These are phyloP conservation scores for Brassica juncea DNA, from an alignment of 345 rosid genomes.

Conservation along the genomic window DNA sequence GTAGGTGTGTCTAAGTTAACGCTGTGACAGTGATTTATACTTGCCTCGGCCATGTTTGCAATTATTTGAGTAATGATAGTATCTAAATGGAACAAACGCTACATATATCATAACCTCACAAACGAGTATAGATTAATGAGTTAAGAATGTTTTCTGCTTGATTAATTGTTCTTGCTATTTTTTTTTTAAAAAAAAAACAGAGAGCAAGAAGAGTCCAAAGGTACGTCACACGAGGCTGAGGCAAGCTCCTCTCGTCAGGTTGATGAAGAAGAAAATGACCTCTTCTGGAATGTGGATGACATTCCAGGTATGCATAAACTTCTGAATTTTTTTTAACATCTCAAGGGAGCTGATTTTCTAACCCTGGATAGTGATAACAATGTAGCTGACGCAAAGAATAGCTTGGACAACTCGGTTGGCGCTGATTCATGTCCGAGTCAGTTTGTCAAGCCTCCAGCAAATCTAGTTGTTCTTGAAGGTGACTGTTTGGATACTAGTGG, in stretches of 20 bases:
- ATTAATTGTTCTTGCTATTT: neutral
- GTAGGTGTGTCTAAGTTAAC: too few species aligned
- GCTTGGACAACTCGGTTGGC: constrained; percentile 61
- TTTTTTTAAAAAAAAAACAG: constrained; percentile 39
- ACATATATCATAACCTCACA: neutral
- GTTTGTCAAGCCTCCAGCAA: constrained; percentile 90
- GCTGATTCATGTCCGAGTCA: constrained; percentile 56
- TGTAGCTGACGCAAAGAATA: constrained; percentile 76
- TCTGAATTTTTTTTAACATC: neutral
- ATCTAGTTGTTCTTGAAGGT: constrained; percentile 92
- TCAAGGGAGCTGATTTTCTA: neutral
- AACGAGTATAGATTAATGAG: neutral
- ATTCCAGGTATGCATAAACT: constrained; percentile 58
- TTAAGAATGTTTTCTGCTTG: neutral
- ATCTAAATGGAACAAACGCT: neutral
- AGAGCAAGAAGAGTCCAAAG: constrained; percentile 61
- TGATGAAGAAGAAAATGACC: constrained; percentile 63
- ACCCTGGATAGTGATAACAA: constrained; percentile 14
- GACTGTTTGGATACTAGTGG: constrained; percentile 80
- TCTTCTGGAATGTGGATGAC: constrained; percentile 78
- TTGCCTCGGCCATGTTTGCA: neutral
- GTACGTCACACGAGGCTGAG: constrained; percentile 45
- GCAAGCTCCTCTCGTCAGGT: constrained; percentile 44
- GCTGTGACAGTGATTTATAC: neutral
- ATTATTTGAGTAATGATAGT: neutral